Conservation (phyloP, 2,329 filamentous ascomycete species). For the Penicillium vulpinum region DNA sequence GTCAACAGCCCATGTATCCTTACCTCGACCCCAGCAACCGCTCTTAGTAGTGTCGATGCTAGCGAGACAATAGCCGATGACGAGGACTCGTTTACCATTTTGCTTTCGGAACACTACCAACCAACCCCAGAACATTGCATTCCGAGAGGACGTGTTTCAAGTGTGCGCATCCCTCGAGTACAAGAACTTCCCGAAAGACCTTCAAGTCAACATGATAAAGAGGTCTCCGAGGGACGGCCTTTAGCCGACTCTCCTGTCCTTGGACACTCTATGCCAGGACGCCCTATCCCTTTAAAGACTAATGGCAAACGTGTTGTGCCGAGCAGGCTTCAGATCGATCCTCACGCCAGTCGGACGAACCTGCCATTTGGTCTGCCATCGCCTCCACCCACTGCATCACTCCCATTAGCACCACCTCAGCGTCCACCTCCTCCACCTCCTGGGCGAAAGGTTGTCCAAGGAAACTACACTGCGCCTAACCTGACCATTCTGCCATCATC, state of each 20-base stretch:
- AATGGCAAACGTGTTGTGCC: constrained; percentile 12
- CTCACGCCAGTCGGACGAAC: constrained; percentile 14
- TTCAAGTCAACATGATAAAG: background rate
- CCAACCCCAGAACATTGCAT: constrained; percentile 15
- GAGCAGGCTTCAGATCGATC: constrained; percentile 16
- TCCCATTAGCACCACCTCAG: constrained; percentile 25
- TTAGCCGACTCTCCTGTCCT: constrained; percentile 25
- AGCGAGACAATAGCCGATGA: constrained; percentile 8
- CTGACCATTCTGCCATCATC: background rate
- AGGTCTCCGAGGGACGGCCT: constrained; percentile 9
- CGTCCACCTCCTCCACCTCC: constrained; percentile 17
- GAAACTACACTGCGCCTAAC: constrained; percentile 21
- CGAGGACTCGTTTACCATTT: constrained; percentile 7
- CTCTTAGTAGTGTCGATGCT: constrained; percentile 6
- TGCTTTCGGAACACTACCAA: constrained; percentile 16
- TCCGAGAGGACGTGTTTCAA: constrained; percentile 15
- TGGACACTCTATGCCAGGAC: constrained; percentile 18
- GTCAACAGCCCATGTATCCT: constrained; percentile 1
- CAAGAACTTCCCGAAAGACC: constrained; percentile 15
- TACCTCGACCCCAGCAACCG: constrained; percentile 9
- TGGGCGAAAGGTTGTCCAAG: constrained; percentile 10
- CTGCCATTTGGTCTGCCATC: constrained; percentile 27
- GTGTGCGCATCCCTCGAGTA: constrained; percentile 18
- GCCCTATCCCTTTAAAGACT: constrained; percentile 3
- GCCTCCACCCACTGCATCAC: constrained; percentile 29